Percentiles rank a stretch among this genome's conserved stretches.
phyloP scores from a whole-genome alignment of 1,139 yeast genomes.

The Ogataea hybrid region DNA sequence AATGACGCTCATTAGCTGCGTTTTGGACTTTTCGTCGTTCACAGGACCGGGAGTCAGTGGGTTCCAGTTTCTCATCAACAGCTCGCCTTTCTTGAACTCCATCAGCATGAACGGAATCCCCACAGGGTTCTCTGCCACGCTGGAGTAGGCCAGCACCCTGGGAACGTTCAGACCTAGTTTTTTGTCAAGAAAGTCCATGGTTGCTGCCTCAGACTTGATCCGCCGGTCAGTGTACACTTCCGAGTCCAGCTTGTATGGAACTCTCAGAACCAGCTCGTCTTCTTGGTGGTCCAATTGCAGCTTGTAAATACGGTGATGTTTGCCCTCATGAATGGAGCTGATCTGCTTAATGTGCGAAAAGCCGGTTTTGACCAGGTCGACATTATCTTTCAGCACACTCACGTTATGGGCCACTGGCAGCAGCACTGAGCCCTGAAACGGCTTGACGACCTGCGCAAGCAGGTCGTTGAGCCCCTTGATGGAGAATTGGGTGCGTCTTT shows the following conservation, averaged over 20 bases:
- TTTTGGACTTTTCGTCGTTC: constrained; percentile 42
- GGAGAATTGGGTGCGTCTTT: constrained; percentile 80
- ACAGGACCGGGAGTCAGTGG: constrained; percentile 60
- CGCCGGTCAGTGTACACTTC: constrained; percentile 62
- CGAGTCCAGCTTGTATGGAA: constrained; percentile 77
- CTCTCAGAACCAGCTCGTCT: constrained; percentile 61
- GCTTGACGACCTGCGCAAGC: constrained; percentile 33
- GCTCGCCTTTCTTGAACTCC: constrained; percentile 76
- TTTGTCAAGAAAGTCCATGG: constrained; percentile 71
- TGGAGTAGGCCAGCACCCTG: constrained; percentile 69
- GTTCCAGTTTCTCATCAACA: constrained; percentile 87
- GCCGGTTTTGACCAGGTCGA: constrained; percentile 18
- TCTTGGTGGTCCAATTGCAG: constrained; percentile 47
- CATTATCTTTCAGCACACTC: constrained; percentile 26
- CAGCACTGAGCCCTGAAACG: constrained; percentile 29
- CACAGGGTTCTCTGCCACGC: constrained; percentile 57
- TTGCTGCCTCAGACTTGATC: constrained; percentile 88
- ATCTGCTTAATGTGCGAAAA: constrained; percentile 56
- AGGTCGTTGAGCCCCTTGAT: constrained; percentile 67
- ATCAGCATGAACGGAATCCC: constrained; percentile 74
- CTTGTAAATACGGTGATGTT: constrained; percentile 84
- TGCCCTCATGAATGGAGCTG: constrained; percentile 88
- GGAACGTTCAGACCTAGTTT: constrained; percentile 64
- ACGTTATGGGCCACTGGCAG: constrained; percentile 20
- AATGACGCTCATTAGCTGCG: constrained; percentile 52